Evolutionary conservation across 2,329 filamentous ascomycete species (phyloP).

Genomic region (Colletotrichum tamarilloi): DNA sequence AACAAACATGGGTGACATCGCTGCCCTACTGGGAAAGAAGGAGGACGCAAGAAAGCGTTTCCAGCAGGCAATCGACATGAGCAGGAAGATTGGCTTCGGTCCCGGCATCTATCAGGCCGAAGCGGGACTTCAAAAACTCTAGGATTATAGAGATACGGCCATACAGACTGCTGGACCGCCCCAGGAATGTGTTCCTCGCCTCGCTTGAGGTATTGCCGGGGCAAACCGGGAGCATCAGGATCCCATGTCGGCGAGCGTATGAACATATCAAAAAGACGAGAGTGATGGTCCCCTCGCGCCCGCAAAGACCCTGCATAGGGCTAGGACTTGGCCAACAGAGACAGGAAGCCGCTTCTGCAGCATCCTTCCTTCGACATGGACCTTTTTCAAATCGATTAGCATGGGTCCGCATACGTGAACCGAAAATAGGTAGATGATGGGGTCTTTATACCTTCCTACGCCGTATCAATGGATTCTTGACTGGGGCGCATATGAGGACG

Average conservation of each 20-base stretch:
- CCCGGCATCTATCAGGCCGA: constrained; percentile 65
- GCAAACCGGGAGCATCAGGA: not conserved
- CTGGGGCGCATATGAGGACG: not conserved
- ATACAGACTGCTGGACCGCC: not conserved
- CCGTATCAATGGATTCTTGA: not conserved
- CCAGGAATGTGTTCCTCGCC: not conserved
- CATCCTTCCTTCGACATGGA: not conserved
- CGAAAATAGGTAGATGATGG: constrained; percentile 10
- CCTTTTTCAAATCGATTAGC: not conserved
- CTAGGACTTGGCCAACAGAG: constrained; percentile 7
- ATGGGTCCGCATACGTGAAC: not conserved
- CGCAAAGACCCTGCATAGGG: constrained; percentile 28
- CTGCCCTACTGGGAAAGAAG: constrained; percentile 76
- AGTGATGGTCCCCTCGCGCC: not conserved
- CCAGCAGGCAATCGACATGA: constrained; percentile 73
- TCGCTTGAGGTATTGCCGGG: not conserved
- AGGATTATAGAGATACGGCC: not conserved
- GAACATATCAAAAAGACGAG: not conserved
- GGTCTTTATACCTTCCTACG: not conserved
- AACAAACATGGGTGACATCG: constrained; percentile 89
- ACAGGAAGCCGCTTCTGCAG: not conserved
- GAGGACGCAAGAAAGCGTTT: constrained; percentile 76
- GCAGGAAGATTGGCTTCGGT: constrained; percentile 62
- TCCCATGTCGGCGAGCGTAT: not conserved
- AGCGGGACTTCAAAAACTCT: constrained; percentile 53